Evolutionary conservation across 495 filamentous ascomycete genomes (phyloP), one percentile per base, ranked within the genome.

Genomic region (Cercophora sp.): DNA sequence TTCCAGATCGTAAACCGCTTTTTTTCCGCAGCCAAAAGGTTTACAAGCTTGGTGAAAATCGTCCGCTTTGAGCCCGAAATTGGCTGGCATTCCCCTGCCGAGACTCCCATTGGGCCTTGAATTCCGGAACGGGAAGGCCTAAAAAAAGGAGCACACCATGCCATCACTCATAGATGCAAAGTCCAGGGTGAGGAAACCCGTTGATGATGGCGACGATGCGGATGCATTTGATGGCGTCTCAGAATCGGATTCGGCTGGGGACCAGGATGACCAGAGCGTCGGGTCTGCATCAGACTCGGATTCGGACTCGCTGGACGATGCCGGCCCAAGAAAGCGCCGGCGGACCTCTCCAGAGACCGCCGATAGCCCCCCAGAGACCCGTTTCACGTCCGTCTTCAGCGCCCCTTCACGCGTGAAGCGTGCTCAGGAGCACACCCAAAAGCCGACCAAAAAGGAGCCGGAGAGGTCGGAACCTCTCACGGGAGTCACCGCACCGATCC

Each of bases 371-470:
- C 45, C 51, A n/a, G 27, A 37, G 23, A 18, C 26, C 9, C 23
- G 22, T 20, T 31, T 63, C 52, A 56, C 56, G 43, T 59, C 69
- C 29, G 64, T 64, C 19, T 58, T 74, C 54, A 65, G 63, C 35
- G 72, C 70, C 23, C 75, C 76, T 11, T 79, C 77, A 19, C 76
- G 78, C 51, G 72, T 79, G 43, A 79, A 72, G 51, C 67, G 67
- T 49, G 54, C 32, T 5, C 46, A 48, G 26, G 36, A 44, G 8
- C 29, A 42, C 64, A 51, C 48, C 11, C 23, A 31, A 46, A 60
- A 51, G 42, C 48, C 47, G 39, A 52, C 47, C 42, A 41, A 37
- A 10, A 8, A n/a, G 32, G 37, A 11, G 24, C 27, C 43, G 16
- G 20, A 29, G 18, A 18, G 35, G 10, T 27, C 32, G 19, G 48